Evolutionary conservation across 192 early-diverging fungal species (phyloP), one percentile per base, ranked within the genome.

Genomic region (Coemansia sp.): DNA sequence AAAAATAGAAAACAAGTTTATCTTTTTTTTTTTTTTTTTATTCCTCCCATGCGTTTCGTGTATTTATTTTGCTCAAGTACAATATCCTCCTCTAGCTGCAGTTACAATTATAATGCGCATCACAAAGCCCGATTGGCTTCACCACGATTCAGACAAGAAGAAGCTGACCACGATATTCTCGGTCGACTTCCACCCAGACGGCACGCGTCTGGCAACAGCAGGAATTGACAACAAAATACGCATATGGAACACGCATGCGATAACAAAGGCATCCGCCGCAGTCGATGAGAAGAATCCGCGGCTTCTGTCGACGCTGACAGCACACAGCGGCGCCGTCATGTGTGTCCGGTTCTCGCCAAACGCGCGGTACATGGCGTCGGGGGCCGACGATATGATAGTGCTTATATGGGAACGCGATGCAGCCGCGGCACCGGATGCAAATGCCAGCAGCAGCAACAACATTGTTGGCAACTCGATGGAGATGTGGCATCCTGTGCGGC

Each of bases 331-430:
- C 86, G 83, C 93, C 5, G 92, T 96, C 4, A 75, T 97, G 38
- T 96, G 93, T 60, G 90, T 93, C 10, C 83, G 92, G 43, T 99
- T 92, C 88, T 89, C 91, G 3, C 86, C 88, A 19, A 73, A 64
- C 36, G 92, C 91, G 0, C 82, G 71, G 52, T 90, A 90, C 57
- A 69, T 99, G 46, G 96, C 96, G 10, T 89, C 90, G 2, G 92
- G 95, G 22, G 91, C 94, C 0, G 96, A 99, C 72, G 96, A 99
- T 67, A 89, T 85, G 74, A 87, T 89, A n/a, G 87, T 99, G 46
- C 85, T 96, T 55, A 88, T 99, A 14, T 99, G 93, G 94, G 87
- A 90, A 66, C 69, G 85, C 54, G 93, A 95, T 66, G 82, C 66
- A 29, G 29, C 29, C 82, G 14, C 35, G 8, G 32, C 61, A 15